Base-by-base conservation (phyloP, 352 stramenopile species). In the Pythium myriotylum region DNA sequence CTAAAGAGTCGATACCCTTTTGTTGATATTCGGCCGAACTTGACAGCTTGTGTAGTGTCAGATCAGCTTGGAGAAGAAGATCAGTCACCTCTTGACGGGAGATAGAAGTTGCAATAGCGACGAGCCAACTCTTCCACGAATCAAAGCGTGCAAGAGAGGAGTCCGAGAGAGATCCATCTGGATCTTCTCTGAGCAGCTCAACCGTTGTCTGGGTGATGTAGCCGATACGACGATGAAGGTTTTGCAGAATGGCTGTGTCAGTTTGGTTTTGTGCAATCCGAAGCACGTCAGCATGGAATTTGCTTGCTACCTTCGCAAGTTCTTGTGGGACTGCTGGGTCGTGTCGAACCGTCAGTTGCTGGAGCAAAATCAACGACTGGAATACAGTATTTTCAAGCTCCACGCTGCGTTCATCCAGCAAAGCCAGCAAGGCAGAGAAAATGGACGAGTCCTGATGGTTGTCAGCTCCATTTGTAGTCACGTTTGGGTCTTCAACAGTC, bases 61-160 rank as follows among this genome's bases (percentile, higher is more conserved):
- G 33, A 33, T 91, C 80, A 0, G 82, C 72, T 52, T 91, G 76
- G 4, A 89, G 64, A 14, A 89, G 50, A 22, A 76, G 67, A 13
- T 79, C 57, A 7, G 76, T 81, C 16, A 89, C 75, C 22, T 89
- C 73, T 43, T 67, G 71, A 27, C 70, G 65, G 1, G 78, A 89
- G 45, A 86, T 64, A 2, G 45, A 53, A n/a, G 60, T 59, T 1
- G 80, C 74, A 16, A 90, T 48, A 9, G 86, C 43, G 57, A 60
- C 65, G 10, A 92, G 47, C 82, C 80, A 92, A 27, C 65, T 26
- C 10, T 70, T 76, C 82, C 82, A 90, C 33, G 59, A 67, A 5
- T 59, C 39, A n/a, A 59, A 39, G 10, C 51, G 39, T 26, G 50
- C 16, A 10, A 7, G 4, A 16, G 40, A 33, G 72, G 62, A 23